Conservation (phyloP, 2,329 filamentous ascomycete species). For the Alternaria ethzedia region DNA sequence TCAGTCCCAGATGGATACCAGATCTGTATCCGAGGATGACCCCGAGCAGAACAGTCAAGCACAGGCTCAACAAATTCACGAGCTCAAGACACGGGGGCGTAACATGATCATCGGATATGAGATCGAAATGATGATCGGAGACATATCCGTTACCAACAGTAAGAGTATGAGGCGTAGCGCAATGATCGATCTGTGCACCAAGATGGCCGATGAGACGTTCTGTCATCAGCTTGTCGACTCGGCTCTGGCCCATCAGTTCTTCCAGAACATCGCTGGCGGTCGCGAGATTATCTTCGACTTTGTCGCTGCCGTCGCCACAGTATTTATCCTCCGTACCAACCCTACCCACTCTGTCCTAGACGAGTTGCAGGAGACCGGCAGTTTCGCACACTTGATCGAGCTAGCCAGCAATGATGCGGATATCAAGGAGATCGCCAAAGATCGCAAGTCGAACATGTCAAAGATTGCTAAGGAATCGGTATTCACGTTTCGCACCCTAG, state of each 20-base stretch:
- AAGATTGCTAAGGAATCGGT: slow-evolving; percentile 67
- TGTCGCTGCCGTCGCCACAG: slow-evolving; percentile 67
- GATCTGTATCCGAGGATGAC: slow-evolving; percentile 52
- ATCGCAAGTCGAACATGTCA: slow-evolving; percentile 73
- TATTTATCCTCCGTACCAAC: slow-evolving; percentile 67
- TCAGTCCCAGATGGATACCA: slow-evolving; percentile 24
- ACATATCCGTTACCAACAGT: slow-evolving; percentile 57
- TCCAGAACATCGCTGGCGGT: slow-evolving; percentile 62
- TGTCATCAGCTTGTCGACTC: slow-evolving; percentile 75
- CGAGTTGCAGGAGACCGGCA: slow-evolving; percentile 62
- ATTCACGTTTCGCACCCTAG: slow-evolving; percentile 58
- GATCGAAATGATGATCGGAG: slow-evolving; percentile 63
- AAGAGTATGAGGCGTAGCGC: slow-evolving; percentile 58
- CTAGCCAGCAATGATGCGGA: slow-evolving; percentile 62
- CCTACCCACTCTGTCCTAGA: slow-evolving; percentile 65
- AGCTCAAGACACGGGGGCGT: slow-evolving; percentile 64
- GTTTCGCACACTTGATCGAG: slow-evolving; percentile 61
- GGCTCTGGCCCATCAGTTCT: slow-evolving; percentile 71
- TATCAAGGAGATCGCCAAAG: slow-evolving; percentile 66
- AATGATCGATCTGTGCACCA: slow-evolving; percentile 62
- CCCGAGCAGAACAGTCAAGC: slow-evolving; percentile 50
- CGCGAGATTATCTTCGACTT: slow-evolving; percentile 61
- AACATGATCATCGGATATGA: slow-evolving; percentile 64
- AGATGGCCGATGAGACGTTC: slow-evolving; percentile 66
- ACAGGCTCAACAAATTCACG: slow-evolving; percentile 61